Evolutionary conservation across 73 alveolate species (phyloP).

Genomic region (Uronychia binucleata): DNA sequence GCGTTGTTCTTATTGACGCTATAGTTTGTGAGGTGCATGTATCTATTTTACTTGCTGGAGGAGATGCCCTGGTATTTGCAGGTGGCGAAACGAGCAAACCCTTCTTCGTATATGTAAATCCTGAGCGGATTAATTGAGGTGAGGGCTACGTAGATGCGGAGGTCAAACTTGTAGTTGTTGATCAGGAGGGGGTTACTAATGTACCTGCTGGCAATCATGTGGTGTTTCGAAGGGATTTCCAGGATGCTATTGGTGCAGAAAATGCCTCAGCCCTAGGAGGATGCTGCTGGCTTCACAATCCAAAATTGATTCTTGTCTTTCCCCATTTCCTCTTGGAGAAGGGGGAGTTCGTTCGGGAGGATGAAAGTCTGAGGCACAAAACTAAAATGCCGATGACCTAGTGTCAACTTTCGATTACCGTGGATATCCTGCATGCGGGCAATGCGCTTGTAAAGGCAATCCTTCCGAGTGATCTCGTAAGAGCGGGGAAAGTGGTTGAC

Average conservation of each 20-base stretch:
- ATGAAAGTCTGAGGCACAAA: conserved; percentile 69
- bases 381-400: conserved; percentile 64
- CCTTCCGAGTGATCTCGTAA: conserved; percentile 90
- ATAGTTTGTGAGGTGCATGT: conserved; percentile 90
- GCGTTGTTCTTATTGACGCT: conserved; percentile 78
- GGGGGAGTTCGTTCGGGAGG: conserved; percentile 69
- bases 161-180: conserved; percentile 89
- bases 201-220: conserved; percentile 72
- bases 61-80: conserved; percentile 60
- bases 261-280: conserved; percentile 84
- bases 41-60: conserved; percentile 43
- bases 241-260: conserved; percentile 53
- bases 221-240: conserved; percentile 56
- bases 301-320: conserved; percentile 63
- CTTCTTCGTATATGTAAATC: conserved; percentile 92
- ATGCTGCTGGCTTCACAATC: conserved; percentile 79
- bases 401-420: conserved; percentile 8
- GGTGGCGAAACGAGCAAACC: conserved; percentile 94
- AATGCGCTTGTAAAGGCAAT: conserved; percentile 94
- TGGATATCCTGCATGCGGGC: conserved; percentile 81
- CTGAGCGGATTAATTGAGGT: conserved; percentile 91
- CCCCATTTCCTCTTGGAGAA: conserved; percentile 61
- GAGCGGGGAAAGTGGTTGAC: conserved; percentile 63
- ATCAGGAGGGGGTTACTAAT: conserved; percentile 88
- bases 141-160: conserved; percentile 89